These are phyloP conservation scores for Cyberlindnera veronae DNA, from an alignment of 805 yeast genomes.

Conservation along the genomic window DNA sequence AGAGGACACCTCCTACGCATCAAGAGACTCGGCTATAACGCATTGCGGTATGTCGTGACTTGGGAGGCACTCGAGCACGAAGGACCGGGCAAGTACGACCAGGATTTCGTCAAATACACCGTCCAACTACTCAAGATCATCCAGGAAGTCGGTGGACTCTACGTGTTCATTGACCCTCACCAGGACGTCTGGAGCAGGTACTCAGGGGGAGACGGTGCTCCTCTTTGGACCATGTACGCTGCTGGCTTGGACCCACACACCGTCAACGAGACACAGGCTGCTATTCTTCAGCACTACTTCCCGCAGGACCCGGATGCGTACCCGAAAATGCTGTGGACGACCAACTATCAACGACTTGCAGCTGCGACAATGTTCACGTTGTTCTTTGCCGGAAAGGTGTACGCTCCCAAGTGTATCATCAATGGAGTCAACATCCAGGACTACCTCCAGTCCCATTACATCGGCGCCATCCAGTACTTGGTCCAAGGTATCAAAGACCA, in stretches of 20 bases:
- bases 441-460: slow-evolving; percentile 63
- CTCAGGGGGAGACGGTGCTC: slow-evolving; percentile 92
- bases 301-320: slow-evolving; percentile 38
- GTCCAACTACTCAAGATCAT: slow-evolving; percentile 56
- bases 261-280: slow-evolving; percentile 75
- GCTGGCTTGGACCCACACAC: slow-evolving; percentile 80
- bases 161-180: slow-evolving; percentile 82
- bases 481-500: slow-evolving; percentile 36
- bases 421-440: slow-evolving; percentile 77
- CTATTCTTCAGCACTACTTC: slow-evolving; percentile 64
- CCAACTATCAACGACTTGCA: slow-evolving; percentile 77
- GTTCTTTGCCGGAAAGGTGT: slow-evolving; percentile 73
- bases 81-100: slow-evolving; percentile 84
- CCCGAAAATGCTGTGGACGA: slow-evolving; percentile 91
- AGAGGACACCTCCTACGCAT: slow-evolving; percentile 63
- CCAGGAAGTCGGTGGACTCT: slow-evolving; percentile 63
- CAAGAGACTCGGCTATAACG: slow-evolving; percentile 78
- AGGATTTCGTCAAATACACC: slow-evolving; percentile 69
- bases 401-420: slow-evolving; percentile 72
- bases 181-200: slow-evolving; percentile 94
- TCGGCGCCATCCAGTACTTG: slow-evolving; percentile 49
- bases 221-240: slow-evolving; percentile 86
- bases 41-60: slow-evolving; percentile 69
- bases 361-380: slow-evolving; percentile 79
- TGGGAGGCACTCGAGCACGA: slow-evolving; percentile 93